Evolutionary conservation across 495 filamentous ascomycete species (phyloP).

Genomic region (Penicillium roqueforti): DNA sequence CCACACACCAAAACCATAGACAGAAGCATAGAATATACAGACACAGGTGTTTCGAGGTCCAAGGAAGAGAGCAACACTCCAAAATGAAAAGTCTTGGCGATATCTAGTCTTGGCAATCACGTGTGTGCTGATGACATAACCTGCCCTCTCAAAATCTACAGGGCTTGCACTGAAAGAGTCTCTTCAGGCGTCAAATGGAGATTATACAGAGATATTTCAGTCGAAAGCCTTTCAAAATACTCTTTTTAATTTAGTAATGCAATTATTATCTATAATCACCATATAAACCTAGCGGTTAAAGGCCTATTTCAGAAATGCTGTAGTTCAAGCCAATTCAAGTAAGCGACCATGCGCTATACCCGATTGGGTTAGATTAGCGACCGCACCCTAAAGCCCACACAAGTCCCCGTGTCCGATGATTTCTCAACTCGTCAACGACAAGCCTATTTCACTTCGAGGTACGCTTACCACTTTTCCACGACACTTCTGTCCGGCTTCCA

Average conservation of each 20-base stretch:
- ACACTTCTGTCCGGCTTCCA: conserved; percentile 30
- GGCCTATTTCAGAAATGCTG: background rate
- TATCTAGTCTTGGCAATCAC: background rate
- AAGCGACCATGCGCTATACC: conserved; percentile 29
- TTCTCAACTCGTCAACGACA: conserved; percentile 48
- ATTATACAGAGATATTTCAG: background rate
- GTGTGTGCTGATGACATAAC: conserved; percentile 1
- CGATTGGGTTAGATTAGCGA: conserved; percentile 47
- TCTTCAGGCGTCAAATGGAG: background rate
- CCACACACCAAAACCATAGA: background rate
- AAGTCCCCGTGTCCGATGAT: conserved; percentile 39
- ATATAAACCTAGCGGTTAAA: background rate
- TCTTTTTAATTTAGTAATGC: background rate
- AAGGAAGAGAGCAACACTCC: background rate
- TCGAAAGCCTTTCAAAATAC: background rate
- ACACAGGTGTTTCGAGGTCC: background rate
- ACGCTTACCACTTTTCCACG: conserved; percentile 38
- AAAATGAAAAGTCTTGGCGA: background rate
- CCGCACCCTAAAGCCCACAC: conserved; percentile 50
- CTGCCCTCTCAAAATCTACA: conserved; percentile 1
- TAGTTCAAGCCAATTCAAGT: conserved; percentile 4
- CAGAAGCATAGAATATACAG: background rate
- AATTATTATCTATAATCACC: background rate
- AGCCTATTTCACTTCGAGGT: conserved; percentile 50
- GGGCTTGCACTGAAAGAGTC: background rate